Percentiles rank a stretch among this genome's conserved stretches.
Evolutionary conservation across 768 basidiomycete species (phyloP).

Genomic region (Trametes coccinea): DNA sequence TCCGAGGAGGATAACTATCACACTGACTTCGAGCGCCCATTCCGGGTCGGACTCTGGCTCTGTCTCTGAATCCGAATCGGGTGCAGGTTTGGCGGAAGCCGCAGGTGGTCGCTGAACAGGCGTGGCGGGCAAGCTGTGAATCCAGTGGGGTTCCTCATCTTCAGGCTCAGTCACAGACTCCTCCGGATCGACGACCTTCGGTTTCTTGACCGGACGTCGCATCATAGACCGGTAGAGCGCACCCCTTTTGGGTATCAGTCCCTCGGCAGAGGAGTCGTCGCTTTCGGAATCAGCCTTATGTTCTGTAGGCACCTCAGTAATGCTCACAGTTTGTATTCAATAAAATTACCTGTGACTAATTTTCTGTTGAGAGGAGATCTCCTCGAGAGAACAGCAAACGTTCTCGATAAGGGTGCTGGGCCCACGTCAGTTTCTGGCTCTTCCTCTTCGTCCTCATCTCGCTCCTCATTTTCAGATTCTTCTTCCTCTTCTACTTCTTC

Average conservation of each 20-base stretch:
- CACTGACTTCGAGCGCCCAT: conserved; percentile 4
- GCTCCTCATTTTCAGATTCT: not conserved
- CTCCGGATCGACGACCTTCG: conserved; percentile 1
- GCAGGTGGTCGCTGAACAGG: not conserved
- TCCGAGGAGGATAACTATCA: not conserved
- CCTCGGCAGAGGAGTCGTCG: too few relatives aligned
- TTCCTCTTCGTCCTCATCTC: conserved; percentile 22
- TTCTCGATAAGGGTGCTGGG: conserved; percentile 3
- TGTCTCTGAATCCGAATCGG: conserved; percentile 32
- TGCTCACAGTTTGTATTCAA: not conserved
- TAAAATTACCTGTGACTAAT: not conserved
- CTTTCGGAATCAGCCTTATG: conserved; percentile 15
- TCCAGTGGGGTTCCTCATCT: conserved; percentile 30
- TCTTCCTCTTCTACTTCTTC: not conserved
- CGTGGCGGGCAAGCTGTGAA: not conserved
- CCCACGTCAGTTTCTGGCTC: conserved; percentile 20
- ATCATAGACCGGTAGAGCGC: too few relatives aligned
- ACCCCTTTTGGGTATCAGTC: too few relatives aligned
- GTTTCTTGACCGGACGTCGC: too few relatives aligned
- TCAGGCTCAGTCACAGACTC: conserved; percentile 46
- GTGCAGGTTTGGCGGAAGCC: not conserved
- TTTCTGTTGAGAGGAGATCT: not conserved
- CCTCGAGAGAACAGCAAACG: not conserved
- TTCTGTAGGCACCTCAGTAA: not conserved
- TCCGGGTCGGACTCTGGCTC: conserved; percentile 43